A percentile compares a stretch with the other conserved stretches of the same genome.
These are phyloP conservation scores for Hypericum androsaemum DNA, from an alignment of 345 rosid genomes.

Conservation along the genomic window DNA sequence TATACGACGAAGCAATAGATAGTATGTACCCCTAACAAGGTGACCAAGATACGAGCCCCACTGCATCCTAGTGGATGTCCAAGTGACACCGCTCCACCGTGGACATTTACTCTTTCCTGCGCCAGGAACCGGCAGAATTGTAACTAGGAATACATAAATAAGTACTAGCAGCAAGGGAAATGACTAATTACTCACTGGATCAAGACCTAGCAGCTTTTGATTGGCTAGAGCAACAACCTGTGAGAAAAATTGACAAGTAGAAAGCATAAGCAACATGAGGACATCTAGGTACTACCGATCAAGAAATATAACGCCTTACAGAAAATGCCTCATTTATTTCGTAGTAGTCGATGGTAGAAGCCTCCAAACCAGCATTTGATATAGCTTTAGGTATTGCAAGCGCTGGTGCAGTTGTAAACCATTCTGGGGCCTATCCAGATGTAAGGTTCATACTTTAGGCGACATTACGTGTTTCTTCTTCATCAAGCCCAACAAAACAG, in stretches of 20 bases:
- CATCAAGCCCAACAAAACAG: not conserved
- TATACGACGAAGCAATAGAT: not conserved
- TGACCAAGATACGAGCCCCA: constrained; percentile 23
- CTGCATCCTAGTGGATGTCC: constrained; percentile 28
- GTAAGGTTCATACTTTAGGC: not conserved
- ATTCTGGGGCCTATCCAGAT: constrained; percentile 14
- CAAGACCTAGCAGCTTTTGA: constrained; percentile 18
- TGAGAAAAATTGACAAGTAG: not conserved
- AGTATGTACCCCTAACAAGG: constrained; percentile 18
- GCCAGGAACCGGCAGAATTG: not conserved
- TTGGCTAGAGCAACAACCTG: constrained; percentile 29
- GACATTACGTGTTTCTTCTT: not conserved
- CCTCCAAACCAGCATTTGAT: constrained; percentile 21
- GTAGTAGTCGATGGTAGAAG: constrained; percentile 17
- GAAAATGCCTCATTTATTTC: constrained; percentile 31
- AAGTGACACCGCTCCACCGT: constrained; percentile 26
- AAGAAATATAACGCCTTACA: constrained; percentile 8
- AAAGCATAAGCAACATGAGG: not conserved
- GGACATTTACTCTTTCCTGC: constrained; percentile 19
- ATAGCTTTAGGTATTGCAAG: constrained; percentile 27
- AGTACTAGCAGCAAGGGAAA: not conserved
- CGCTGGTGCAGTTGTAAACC: constrained; percentile 23
- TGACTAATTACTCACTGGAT: constrained; percentile 15
- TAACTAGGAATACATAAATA: not conserved
- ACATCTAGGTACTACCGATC: not conserved